A percentile compares a stretch with the other conserved stretches of the same genome.
Evolutionary conservation across 73 alveolate genomes (phyloP).

Genomic region (Paramecium sonneborni): DNA sequence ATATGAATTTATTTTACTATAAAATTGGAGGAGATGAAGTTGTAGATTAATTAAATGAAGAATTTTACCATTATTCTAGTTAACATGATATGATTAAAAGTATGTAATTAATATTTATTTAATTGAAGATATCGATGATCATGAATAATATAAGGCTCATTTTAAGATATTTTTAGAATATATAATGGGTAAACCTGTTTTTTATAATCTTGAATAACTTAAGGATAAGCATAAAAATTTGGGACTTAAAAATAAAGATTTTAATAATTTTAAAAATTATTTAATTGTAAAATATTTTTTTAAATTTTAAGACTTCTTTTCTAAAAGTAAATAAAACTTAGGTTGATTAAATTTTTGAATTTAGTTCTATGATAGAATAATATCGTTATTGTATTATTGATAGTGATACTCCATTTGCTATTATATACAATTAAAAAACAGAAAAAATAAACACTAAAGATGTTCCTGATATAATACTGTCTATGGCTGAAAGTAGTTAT

Average conservation of each 20-base stretch:
- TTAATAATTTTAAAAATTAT: constrained; percentile 22
- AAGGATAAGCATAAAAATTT: neutral
- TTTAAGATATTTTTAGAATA: constrained; percentile 20
- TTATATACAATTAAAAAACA: neutral
- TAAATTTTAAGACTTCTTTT: neutral
- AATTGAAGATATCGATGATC: neutral
- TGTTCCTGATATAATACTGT: neutral
- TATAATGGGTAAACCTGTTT: constrained; percentile 48
- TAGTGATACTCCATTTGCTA: constrained; percentile 9
- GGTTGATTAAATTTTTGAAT: neutral
- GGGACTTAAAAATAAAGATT: neutral
- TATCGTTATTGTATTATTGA: neutral
- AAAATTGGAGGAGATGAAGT: constrained; percentile 40
- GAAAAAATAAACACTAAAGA: neutral
- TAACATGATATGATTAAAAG: neutral
- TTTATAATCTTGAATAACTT: constrained; percentile 33
- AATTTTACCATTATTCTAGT: neutral
- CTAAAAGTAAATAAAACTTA: neutral
- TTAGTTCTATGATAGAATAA: constrained; percentile 6
- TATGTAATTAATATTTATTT: neutral
- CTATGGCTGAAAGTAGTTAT: neutral
- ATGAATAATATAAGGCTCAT: neutral
- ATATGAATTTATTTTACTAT: neutral
- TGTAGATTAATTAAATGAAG: constrained; percentile 7
- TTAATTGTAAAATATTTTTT: neutral